phyloP scores from a whole-genome alignment of 306 rosid species.

The Hippophae rhamnoides region DNA sequence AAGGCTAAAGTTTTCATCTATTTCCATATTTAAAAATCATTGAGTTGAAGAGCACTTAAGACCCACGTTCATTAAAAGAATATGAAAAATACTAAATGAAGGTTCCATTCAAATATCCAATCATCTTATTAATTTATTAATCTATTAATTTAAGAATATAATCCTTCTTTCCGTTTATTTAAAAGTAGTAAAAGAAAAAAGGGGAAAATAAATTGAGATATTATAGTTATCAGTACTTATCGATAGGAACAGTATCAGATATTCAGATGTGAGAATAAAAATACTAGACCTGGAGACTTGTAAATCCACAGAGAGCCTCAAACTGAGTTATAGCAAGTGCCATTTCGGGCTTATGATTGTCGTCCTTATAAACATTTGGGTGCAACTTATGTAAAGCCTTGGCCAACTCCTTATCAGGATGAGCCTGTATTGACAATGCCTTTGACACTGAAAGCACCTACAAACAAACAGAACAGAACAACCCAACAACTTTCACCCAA shows the following conservation, averaged over 20 bases:
- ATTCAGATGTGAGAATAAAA: background rate
- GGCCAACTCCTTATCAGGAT: conserved; percentile 88
- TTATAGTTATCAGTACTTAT: background rate
- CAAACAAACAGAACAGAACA: conserved; percentile 2
- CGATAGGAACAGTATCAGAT: background rate
- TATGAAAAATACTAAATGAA: too few species aligned
- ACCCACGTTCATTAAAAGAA: too few species aligned
- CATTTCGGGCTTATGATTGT: conserved; percentile 97
- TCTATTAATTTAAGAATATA: too few species aligned
- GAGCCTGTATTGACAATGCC: conserved; percentile 93
- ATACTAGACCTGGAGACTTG: conserved; percentile 48
- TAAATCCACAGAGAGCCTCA: conserved; percentile 88
- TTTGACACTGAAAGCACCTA: conserved; percentile 85
- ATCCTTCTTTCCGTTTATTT: too few species aligned
- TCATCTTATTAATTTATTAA: too few species aligned
- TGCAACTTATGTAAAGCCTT: conserved; percentile 57
- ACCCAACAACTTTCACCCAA: conserved; percentile 7
- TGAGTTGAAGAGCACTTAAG: too few species aligned
- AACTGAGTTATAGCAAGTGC: conserved; percentile 72
- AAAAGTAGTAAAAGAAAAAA: background rate
- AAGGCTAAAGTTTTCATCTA: too few species aligned
- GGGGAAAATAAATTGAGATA: background rate
- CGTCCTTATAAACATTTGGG: conserved; percentile 74
- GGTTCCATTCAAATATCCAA: too few species aligned
- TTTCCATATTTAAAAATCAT: too few species aligned